These are phyloP conservation scores for Calonectria pteridis DNA, from an alignment of 2,329 filamentous ascomycete genomes.

Conservation along the genomic window DNA sequence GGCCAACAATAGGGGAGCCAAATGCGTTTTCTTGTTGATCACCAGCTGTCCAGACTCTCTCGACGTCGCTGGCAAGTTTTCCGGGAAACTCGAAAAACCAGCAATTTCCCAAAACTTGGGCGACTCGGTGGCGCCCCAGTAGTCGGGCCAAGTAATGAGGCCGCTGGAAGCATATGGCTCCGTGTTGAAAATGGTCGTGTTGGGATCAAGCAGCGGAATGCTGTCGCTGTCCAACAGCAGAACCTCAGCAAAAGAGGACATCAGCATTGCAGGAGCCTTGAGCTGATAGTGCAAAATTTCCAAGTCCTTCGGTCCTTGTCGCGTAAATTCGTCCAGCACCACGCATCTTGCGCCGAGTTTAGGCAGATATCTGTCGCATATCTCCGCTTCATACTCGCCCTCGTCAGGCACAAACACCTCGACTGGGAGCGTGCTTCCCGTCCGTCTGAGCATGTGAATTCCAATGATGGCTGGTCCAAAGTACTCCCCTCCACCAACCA, in stretches of 20 bases:
- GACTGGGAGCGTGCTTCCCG: constrained; percentile 19
- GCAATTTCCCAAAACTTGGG: constrained; percentile 26
- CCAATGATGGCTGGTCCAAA: constrained; percentile 27
- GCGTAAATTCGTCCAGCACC: constrained; percentile 11
- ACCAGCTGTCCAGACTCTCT: constrained; percentile 25
- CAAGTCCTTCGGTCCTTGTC: neutral
- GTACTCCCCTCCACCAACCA: constrained; percentile 30
- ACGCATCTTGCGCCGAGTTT: constrained; percentile 26
- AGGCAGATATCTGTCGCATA: constrained; percentile 19
- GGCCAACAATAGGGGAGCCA: constrained; percentile 17
- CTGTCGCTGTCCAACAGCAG: constrained; percentile 27
- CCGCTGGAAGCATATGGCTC: constrained; percentile 17
- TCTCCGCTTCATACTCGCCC: constrained; percentile 18
- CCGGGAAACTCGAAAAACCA: constrained; percentile 9
- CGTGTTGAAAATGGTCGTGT: constrained; percentile 8
- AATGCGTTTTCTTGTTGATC: constrained; percentile 23
- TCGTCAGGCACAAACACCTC: constrained; percentile 25
- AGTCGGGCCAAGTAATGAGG: constrained; percentile 25
- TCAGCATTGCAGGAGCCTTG: constrained; percentile 18
- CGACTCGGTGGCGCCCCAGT: constrained; percentile 23
- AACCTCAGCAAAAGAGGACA: constrained; percentile 26
- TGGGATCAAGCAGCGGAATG: constrained; percentile 24
- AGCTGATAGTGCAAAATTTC: constrained; percentile 25
- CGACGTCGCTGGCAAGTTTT: constrained; percentile 12
- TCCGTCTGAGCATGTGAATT: constrained; percentile 28